Conservation (phyloP, 352 stramenopile species). For the Phytophthora foliorum region DNA sequence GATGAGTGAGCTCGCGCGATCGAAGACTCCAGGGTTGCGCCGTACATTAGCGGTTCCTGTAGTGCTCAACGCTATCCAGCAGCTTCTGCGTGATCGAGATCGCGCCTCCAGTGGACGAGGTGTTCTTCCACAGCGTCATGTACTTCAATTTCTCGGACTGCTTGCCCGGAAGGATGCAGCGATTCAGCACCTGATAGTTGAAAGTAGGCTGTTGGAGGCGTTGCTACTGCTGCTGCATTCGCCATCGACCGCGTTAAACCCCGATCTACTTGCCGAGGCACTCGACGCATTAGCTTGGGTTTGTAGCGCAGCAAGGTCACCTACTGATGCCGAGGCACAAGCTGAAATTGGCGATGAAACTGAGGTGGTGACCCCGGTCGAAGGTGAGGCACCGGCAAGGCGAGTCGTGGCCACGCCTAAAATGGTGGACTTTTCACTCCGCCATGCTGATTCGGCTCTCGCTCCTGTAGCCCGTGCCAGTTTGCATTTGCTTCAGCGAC, state of each 20-base stretch:
- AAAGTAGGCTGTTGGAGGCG: slow-evolving; percentile 64
- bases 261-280: slow-evolving; percentile 49
- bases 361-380: slow-evolving; percentile 15
- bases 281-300: slow-evolving; percentile 70
- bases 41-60: slow-evolving; percentile 48
- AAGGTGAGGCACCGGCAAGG: slow-evolving; percentile 42
- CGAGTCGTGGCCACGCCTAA: slow-evolving; percentile 55
- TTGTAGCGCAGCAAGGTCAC: slow-evolving; percentile 41
- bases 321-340: slow-evolving; percentile 23
- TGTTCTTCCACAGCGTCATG: slow-evolving; percentile 44
- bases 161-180: slow-evolving; percentile 55
- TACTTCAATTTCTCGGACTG: slow-evolving; percentile 52
- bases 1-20: slow-evolving; percentile 47
- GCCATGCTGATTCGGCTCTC: slow-evolving; percentile 47
- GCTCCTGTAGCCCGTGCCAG: slow-evolving; percentile 47
- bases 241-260: slow-evolving; percentile 41
- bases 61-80: slow-evolving; percentile 53
- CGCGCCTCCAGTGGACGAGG: slow-evolving; percentile 12
- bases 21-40: slow-evolving; percentile 32
- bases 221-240: slow-evolving; percentile 62
- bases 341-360: slow-evolving; percentile 37
- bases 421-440: slow-evolving; percentile 58
- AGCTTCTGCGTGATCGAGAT: slow-evolving; percentile 51
- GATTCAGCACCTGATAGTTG: slow-evolving; percentile 60
- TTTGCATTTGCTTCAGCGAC: slow-evolving; percentile 65